Base-by-base conservation (phyloP, 2,329 filamentous ascomycete species). In the Alternaria incomplexa region DNA sequence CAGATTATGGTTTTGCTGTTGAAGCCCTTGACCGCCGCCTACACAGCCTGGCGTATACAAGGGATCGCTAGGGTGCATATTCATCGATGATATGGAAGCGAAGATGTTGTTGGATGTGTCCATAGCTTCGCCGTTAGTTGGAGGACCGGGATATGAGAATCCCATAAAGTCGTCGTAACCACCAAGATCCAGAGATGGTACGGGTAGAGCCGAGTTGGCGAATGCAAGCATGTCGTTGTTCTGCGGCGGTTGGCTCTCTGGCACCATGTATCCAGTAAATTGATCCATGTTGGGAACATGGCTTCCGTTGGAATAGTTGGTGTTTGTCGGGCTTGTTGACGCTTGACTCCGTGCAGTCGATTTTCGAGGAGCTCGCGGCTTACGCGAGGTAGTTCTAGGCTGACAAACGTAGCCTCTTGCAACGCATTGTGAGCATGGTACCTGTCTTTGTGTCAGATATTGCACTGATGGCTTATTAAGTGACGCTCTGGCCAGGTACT, bases 341-440 rank as follows among this genome's bases (percentile, higher is more conserved):
- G 23, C n/a, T 40, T 52, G 36, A 22, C 23, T 28, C 11, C 59
- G 54, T 22, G 17, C 52, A 15, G 45, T 56, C 15, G 52, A 47
- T 28, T 26, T 61, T 43, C 54, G 46, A 36, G 54, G 54, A 40
- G 47, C 59, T 46, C 59, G 54, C 20, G 47, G 54, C 28, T 47
- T 47, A 40, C 59, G 59, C 40, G 59, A 58, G 22, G 54, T 58
- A 22, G 46, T 58, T 17, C 59, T 28, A 15, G 59, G 59, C 43
- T 61, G 54, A 17, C 59, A 61, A 17, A 58, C 47, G 17, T 52
- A 53, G 36, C 50, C 50, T 52, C 54, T 57, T 45, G 59, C 59
- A 25, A 61, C 59, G 23, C 59, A 61, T 20, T 61, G 59, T 11
- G 59, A 61, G 26, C 59, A 61, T 9, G 59, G 59, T n/a, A 61